phyloP scores from a whole-genome alignment of 495 filamentous ascomycete genomes.

The Podospora fimiseda region DNA sequence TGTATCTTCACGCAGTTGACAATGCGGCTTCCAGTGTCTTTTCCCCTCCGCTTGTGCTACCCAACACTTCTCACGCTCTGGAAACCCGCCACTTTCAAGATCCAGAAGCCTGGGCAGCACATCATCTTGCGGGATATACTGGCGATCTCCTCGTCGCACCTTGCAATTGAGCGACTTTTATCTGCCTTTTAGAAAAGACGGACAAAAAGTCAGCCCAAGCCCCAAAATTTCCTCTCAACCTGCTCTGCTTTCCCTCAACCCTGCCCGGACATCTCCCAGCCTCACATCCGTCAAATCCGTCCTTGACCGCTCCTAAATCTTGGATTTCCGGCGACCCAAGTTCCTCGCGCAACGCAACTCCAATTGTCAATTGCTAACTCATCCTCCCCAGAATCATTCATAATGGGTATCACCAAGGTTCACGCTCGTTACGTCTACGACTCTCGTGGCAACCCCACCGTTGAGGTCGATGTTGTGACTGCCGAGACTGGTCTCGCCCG shows the following conservation, averaged over 20 bases:
- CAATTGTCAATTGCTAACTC: conserved; percentile 11
- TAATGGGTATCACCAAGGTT: conserved; percentile 95
- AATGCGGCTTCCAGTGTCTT: neutral
- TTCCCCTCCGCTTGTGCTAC: neutral
- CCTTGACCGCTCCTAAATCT: conserved; percentile 4
- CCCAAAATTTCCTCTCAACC: neutral
- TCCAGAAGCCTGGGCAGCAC: conserved; percentile 5
- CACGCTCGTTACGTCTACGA: conserved; percentile 99
- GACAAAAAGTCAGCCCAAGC: conserved; percentile 1
- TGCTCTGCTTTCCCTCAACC: neutral
- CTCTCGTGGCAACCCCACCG: conserved; percentile 96
- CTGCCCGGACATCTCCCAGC: neutral
- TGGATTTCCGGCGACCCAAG: neutral
- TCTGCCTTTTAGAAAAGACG: neutral
- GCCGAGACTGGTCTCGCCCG: conserved; percentile 90
- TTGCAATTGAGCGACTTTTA: conserved; percentile 24
- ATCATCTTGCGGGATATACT: conserved; percentile 21
- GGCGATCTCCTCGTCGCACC: conserved; percentile 1
- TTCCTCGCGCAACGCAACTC: neutral
- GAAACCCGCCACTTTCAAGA: neutral
- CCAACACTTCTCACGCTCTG: neutral
- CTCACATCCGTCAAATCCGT: neutral
- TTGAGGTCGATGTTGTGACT: conserved; percentile 89
- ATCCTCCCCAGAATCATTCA: conserved; percentile 25
- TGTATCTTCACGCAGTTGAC: neutral